Conservation (phyloP, 345 rosid genomes). For the Syzygium aqueum region DNA sequence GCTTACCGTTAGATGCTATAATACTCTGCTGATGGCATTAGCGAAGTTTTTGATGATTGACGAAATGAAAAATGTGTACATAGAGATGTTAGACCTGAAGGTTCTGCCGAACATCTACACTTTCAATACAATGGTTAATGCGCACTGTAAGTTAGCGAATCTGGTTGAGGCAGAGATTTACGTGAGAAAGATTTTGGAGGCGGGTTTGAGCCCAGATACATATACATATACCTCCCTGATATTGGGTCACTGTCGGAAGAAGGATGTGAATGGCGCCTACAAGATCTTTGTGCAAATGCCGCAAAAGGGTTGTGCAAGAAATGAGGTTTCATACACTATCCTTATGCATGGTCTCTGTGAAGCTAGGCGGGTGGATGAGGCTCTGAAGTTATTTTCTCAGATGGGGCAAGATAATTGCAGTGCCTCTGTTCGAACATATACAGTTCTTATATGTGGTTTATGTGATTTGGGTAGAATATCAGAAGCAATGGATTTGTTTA, state of each 20-base stretch:
- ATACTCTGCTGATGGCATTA: conserved; percentile 46
- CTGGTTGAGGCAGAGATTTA: conserved; percentile 44
- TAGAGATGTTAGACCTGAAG: conserved; percentile 38
- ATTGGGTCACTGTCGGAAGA: conserved; percentile 64
- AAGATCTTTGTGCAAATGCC: conserved; percentile 50
- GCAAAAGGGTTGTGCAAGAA: conserved; percentile 51
- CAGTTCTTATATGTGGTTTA: conserved; percentile 58
- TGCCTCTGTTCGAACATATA: conserved; percentile 74
- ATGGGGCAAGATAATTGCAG: conserved; percentile 59
- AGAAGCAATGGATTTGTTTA: conserved; percentile 46
- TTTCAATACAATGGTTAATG: conserved; percentile 68
- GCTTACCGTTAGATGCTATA: conserved; percentile 45
- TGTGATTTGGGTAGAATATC: conserved; percentile 37
- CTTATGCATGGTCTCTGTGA: conserved; percentile 84
- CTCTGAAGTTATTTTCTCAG: conserved; percentile 39
- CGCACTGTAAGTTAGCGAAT: conserved; percentile 58
- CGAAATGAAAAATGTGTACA: conserved; percentile 48
- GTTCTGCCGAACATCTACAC: conserved; percentile 47
- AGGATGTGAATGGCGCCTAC: conserved; percentile 58
- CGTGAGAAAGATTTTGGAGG: conserved; percentile 51
- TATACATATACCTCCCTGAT: conserved; percentile 75
- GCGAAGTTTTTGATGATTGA: conserved; percentile 43
- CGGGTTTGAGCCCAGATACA: conserved; percentile 50
- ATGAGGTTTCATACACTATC: conserved; percentile 65
- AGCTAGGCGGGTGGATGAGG: conserved; percentile 56